A percentile compares a stretch with the other conserved stretches of the same genome.
Conservation (phyloP, 2,329 filamentous ascomycete genomes). For the Curvularia lunata region DNA sequence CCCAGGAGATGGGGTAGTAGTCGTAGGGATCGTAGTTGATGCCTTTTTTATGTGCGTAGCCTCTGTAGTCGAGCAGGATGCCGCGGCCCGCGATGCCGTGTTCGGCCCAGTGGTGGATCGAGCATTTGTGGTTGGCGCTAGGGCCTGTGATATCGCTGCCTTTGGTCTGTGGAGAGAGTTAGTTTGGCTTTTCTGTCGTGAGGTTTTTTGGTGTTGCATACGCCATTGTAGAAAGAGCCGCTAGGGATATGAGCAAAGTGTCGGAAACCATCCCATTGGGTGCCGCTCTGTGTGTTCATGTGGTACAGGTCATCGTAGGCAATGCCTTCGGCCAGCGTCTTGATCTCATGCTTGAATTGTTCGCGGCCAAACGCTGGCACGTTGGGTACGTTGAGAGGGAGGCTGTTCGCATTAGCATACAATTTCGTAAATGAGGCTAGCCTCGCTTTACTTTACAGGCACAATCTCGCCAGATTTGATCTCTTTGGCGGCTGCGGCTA, state of each 20-base stretch:
- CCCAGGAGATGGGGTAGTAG: slow-evolving; percentile 52
- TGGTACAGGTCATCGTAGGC: slow-evolving; percentile 54
- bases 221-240: slow-evolving; percentile 52
- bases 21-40: slow-evolving; percentile 53
- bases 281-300: slow-evolving; percentile 54
- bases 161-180: slow-evolving; percentile 37
- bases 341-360: slow-evolving; percentile 62
- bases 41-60: slow-evolving; percentile 51
- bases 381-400: slow-evolving; percentile 61
- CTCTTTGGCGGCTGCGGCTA: slow-evolving; percentile 60
- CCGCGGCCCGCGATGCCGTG: slow-evolving; percentile 55
- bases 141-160: slow-evolving; percentile 51
- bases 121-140: slow-evolving; percentile 52
- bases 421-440: not conserved
- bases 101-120: slow-evolving; percentile 55
- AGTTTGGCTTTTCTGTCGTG: not conserved
- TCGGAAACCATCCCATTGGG: slow-evolving; percentile 56
- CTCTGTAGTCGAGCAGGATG: slow-evolving; percentile 53
- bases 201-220: slow-evolving; percentile 14
- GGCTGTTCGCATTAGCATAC: slow-evolving; percentile 39
- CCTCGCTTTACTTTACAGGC: slow-evolving; percentile 57
- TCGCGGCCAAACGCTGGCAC: slow-evolving; percentile 61
- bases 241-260: slow-evolving; percentile 52
- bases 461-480: slow-evolving; percentile 64
- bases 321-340: slow-evolving; percentile 45